A percentile compares a stretch with the other conserved stretches of the same genome.
phyloP scores from a whole-genome alignment of 495 filamentous ascomycete genomes.

The Penicillium parvum region DNA sequence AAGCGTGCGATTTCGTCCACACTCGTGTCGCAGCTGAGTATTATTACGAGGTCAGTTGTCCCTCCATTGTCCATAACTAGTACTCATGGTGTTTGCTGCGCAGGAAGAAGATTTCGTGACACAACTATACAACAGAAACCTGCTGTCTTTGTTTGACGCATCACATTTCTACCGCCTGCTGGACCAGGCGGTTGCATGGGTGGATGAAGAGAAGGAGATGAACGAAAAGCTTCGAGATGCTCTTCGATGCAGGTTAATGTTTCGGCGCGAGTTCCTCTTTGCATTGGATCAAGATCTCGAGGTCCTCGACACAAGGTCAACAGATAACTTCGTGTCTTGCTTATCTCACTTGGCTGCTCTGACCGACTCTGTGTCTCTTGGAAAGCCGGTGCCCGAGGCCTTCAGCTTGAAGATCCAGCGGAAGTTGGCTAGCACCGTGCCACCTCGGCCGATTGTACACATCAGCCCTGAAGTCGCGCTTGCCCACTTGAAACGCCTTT shows the following conservation, averaged over 20 bases:
- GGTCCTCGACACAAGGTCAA: conserved; percentile 35
- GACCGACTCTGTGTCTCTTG: conserved; percentile 54
- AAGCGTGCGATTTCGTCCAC: conserved; percentile 77
- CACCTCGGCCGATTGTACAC: conserved; percentile 83
- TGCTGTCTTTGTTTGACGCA: conserved; percentile 60
- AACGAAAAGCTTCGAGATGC: conserved; percentile 52
- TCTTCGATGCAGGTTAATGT: conserved; percentile 56
- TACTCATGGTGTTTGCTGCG: conserved; percentile 2
- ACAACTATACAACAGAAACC: conserved; percentile 75
- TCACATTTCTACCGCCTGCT: conserved; percentile 56
- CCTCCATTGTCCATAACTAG: neutral
- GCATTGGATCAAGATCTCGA: conserved; percentile 46
- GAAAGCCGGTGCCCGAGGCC: conserved; percentile 62
- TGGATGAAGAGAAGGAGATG: conserved; percentile 48
- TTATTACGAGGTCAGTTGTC: conserved; percentile 73
- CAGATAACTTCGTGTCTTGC: conserved; percentile 39
- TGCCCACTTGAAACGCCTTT: conserved; percentile 63
- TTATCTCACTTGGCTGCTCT: conserved; percentile 46
- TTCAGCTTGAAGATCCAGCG: conserved; percentile 91
- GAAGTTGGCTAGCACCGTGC: conserved; percentile 83
- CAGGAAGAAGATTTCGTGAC: conserved; percentile 96
- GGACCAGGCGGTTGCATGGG: conserved; percentile 51
- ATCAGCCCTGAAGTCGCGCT: conserved; percentile 68
- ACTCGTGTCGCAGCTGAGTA: conserved; percentile 68
- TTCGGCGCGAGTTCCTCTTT: conserved; percentile 59